phyloP scores from a whole-genome alignment of 148 eudicot species.

The Fagopyrum esculentum region DNA sequence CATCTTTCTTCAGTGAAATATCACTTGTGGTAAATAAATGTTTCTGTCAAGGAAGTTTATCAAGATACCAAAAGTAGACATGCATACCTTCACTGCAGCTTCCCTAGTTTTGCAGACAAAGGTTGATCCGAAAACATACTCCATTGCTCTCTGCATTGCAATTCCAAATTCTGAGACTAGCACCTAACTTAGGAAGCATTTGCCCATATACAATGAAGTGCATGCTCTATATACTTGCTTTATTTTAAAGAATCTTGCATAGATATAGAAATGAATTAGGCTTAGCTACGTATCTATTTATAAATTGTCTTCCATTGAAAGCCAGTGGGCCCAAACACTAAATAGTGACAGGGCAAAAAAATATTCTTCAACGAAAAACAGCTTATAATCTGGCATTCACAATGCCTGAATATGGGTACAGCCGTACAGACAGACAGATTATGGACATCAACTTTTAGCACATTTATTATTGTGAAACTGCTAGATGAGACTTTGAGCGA shows the following conservation, averaged over 20 bases:
- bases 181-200: neutral
- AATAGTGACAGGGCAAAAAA: too few relatives aligned
- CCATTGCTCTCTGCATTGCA: slow-evolving; percentile 84
- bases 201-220: neutral
- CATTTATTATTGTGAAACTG: neutral
- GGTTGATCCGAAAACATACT: slow-evolving; percentile 91
- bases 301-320: too few relatives aligned
- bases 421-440: neutral
- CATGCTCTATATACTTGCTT: neutral
- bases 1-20: neutral
- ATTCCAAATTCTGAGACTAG: neutral
- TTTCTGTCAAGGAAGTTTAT: neutral
- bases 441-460: neutral
- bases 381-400: too few relatives aligned
- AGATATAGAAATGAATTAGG: too few relatives aligned
- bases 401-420: neutral
- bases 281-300: too few relatives aligned
- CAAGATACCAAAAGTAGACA: slow-evolving; percentile 17
- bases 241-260: too few relatives aligned
- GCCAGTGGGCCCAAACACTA: too few relatives aligned
- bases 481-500: neutral
- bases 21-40: neutral
- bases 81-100: slow-evolving; percentile 79
- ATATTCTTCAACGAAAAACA: too few relatives aligned
- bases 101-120: slow-evolving; percentile 91